Evolutionary conservation across 2,329 filamentous ascomycete genomes (phyloP), one percentile per base, ranked within the genome.

Genomic region (Colletotrichum magnum): DNA sequence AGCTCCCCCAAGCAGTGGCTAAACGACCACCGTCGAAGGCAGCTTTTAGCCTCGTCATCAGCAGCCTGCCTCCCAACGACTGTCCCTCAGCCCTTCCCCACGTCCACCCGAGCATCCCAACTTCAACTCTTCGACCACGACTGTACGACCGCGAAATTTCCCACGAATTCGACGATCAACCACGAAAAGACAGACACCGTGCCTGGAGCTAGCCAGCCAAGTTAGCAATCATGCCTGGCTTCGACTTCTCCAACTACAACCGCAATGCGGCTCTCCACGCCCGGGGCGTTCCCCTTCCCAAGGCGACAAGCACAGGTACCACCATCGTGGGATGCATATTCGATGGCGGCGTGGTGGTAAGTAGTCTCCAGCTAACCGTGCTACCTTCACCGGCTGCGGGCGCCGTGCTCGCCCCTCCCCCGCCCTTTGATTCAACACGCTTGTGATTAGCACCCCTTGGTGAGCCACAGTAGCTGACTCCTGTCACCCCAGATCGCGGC

Each of bases 201-300:
- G 18, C 45, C 43, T 21, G 39, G 50, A 51, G 39, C 18, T 50
- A 32, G 47, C 60, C 26, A 64, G 66, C 67, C 58, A 69, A 58
- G 65, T 56, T 58, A 71, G 71, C 75, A 73, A 91, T 79, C 77
- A 99, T 99, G 96, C 92, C 93, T 77, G 95, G 95, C 85, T 97
- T 98, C 89, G 95, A 98, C 86, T 99, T 99, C 89, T 97, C 94
- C 83, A 99, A 99, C 89, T 96, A 98, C 90, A 97, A 97, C 89
- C 94, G 96, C 87, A 99, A 99, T 90, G 90, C 93, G 81, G 95
- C 95, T 73, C 90, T 99, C 75, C 95, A 98, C 82, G 94, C 95
- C 77, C 91, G 92, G 83, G 97, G 97, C 75, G 92, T 98, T 60
- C 96, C 96, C 71, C 87, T 98, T 70, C 96, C 97, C 77, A 98